Base-by-base conservation (phyloP, 345 rosid species). In the Nasturtium officinale region DNA sequence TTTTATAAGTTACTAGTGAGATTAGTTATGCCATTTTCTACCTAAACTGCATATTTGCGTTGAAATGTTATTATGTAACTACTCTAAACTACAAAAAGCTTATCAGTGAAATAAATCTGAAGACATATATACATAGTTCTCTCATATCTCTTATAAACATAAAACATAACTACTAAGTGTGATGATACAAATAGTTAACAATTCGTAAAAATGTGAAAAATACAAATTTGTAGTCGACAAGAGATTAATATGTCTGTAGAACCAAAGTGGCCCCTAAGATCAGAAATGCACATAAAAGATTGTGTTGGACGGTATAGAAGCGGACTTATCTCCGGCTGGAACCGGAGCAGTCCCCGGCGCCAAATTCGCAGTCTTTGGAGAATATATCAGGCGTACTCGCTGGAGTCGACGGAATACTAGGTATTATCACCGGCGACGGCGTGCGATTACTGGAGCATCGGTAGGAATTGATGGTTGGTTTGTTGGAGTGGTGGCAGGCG, bases 351-450 rank as follows among this genome's bases (percentile, higher is more conserved):
- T 66, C 43, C 65, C 86, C 33, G 84, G 88, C 3, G 85, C 69
- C 15, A 55, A 55, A 50, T 51, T 75, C 18, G 51, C 69, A 2
- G 59, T 69, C 1, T 51, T 57, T 2, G 85, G 79, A 20, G 76
- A 89, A 84, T 21, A 85, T 82, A 11, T 18, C 77, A 0, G 91
- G 95, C 13, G 85, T 52, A 52, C 65, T 79, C 0, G 82, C 73
- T 8, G 90, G 90, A 18, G 86, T 74, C 25, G 89, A 74, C 1
- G 91, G 89, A 69, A 80, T 77, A 38, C 45, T 59, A 5, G 77
- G 79, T 9, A 67, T 61, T 50, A 77, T 48, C 75, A 69, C 82
- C 3, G 88, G 85, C 3, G 76, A 42, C 5, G 83, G 32, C 1
- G 80, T 2, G 77, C 59, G 5, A 52, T 61, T 6, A 16, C 75